Evolutionary conservation across 2,329 filamentous ascomycete genomes (phyloP).

Genomic region (Aspergillus fumigatiaffinis): DNA sequence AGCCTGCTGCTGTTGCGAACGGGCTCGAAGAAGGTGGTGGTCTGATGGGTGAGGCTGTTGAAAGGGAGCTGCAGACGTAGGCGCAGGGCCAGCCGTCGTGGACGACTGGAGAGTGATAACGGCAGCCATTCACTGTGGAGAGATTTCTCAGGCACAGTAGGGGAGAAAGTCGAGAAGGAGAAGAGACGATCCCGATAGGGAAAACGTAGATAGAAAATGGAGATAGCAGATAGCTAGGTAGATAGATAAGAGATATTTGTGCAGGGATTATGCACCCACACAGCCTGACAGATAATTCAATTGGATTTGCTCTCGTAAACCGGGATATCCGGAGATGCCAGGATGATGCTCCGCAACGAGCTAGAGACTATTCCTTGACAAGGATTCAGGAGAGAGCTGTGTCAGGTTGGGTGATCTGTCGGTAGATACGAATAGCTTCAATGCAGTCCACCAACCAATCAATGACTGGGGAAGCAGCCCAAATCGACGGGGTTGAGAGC

Average conservation of each 20-base stretch:
- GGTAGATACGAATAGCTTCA: slow-evolving; percentile 9
- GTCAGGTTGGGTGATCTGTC: not conserved
- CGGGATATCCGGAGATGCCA: slow-evolving; percentile 9
- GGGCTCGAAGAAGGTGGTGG: slow-evolving; percentile 22
- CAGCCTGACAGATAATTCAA: slow-evolving; percentile 7
- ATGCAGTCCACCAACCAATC: slow-evolving; percentile 17
- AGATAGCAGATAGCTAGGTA: slow-evolving; percentile 1
- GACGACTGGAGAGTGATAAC: slow-evolving; percentile 41
- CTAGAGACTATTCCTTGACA: not conserved
- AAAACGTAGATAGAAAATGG: slow-evolving; percentile 6
- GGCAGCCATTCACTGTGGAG: slow-evolving; percentile 30
- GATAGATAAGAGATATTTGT: slow-evolving; percentile 5
- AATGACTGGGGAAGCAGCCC: slow-evolving; percentile 6
- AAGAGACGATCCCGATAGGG: slow-evolving; percentile 4
- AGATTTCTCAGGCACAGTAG: not conserved
- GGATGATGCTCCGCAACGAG: slow-evolving; percentile 12
- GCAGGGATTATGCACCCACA: not conserved
- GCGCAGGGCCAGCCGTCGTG: slow-evolving; percentile 25
- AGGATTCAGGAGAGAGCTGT: not conserved
- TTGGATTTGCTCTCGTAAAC: slow-evolving; percentile 16
- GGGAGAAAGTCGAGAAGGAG: not conserved
- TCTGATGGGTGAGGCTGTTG: slow-evolving; percentile 23
- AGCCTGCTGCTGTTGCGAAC: slow-evolving; percentile 19
- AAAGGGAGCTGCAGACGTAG: slow-evolving; percentile 18
- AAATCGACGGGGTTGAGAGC: not conserved